Base-by-base conservation (phyloP, 768 basidiomycete genomes). In the Cystofilobasidium bisporidii region DNA sequence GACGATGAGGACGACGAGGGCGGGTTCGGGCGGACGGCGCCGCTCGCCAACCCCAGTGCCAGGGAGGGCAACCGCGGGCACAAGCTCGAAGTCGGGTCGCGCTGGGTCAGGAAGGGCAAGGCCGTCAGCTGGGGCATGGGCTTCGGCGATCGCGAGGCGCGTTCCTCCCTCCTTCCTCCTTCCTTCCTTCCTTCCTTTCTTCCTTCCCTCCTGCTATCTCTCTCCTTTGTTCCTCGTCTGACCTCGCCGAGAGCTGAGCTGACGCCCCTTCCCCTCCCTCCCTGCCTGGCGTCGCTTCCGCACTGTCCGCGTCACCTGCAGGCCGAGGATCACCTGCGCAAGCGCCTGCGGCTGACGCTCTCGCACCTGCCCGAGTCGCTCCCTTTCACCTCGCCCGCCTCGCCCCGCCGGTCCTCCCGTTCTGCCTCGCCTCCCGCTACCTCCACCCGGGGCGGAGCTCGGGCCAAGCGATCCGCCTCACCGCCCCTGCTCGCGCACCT, bases 101-200 rank as follows among this genome's bases (percentile, higher is more conserved):
- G 89, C 74, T 91, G 89, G 89, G 81, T 87, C 59, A 83, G 89
- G 22, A 83, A 81, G 74, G 88, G 89, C 56, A 91, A 92, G 77
- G 84, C 90, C 68, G 83, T 84, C 33, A 80, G 85, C 18, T 92
- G 90, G 90, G 88, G 88, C 33, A 88, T 89, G 26, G 82, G 83
- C 58, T 83, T 85, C 79, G 88, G 88, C 41, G 88, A 91, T 67
- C 89, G 87, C 86, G 88, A 91, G 84, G 89, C 87, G 20, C 36
- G 33, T 36, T 40, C 3, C 14, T 33, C 24, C 33, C 43, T 60
- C 47, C 32, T 55, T 20, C 50, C n/a, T 32, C 48, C 20, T 48
- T 30, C n/a, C 1, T n/a, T n/a, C n/a, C n/a, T n/a, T n/a, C n/a
- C n/a, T n/a, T n/a, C n/a, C n/a, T n/a, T n/a, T n/a, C n/a, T n/a